Evolutionary conservation across 2,329 filamentous ascomycete genomes (phyloP).

Genomic region (Myriosclerotinia scirpicola): DNA sequence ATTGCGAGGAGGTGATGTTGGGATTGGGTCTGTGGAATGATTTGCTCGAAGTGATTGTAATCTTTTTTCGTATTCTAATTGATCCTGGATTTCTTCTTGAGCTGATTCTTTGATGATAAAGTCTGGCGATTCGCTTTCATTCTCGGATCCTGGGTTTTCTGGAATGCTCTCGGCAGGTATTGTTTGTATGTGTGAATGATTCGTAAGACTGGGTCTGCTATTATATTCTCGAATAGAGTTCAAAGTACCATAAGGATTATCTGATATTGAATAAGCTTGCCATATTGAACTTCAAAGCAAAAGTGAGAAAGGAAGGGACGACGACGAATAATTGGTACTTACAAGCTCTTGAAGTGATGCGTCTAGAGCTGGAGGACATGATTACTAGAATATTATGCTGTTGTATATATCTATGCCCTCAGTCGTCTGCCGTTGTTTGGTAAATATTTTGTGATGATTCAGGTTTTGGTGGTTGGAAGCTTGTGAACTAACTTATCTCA

Average conservation of each 20-base stretch:
- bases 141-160: background rate
- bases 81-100: conserved; percentile 24
- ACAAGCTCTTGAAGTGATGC: conserved; percentile 12
- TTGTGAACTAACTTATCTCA: background rate
- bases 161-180: conserved; percentile 10
- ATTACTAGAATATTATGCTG: background rate
- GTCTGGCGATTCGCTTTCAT: background rate
- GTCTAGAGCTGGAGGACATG: conserved; percentile 13
- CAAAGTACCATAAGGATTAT: background rate
- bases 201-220: conserved; percentile 2
- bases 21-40: background rate
- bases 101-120: conserved; percentile 22
- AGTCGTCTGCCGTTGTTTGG: background rate
- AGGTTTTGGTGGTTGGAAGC: background rate
- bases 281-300: background rate
- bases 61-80: conserved; percentile 17
- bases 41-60: background rate
- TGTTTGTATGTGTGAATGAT: conserved; percentile 24
- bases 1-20: background rate
- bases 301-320: conserved; percentile 22
- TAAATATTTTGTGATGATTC: background rate
- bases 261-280: conserved; percentile 24
- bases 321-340: conserved; percentile 12
- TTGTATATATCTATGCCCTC: background rate
- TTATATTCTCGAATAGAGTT: conserved; percentile 18